Evolutionary conservation across 169 alveolate genomes (phyloP).

Genomic region (Plasmodium berghei): DNA sequence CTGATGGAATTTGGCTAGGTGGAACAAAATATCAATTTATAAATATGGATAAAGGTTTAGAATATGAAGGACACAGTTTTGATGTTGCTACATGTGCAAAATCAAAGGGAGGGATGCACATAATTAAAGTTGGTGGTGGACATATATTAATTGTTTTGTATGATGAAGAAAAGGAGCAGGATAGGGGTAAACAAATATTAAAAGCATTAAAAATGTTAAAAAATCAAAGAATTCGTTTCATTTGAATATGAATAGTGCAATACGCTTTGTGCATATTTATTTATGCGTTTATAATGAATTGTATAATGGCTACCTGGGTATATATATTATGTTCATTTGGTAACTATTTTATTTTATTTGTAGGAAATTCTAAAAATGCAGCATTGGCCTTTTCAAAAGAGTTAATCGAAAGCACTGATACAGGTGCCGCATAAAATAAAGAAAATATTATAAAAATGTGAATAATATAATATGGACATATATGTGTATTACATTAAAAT

Average conservation of each 20-base stretch:
- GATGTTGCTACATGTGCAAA: constrained; percentile 85
- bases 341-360: not conserved
- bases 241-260: not conserved
- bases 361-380: constrained; percentile 70
- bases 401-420: constrained; percentile 29
- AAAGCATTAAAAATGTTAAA: not conserved
- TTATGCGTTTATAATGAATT: not conserved
- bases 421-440: not conserved
- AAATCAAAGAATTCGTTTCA: not conserved
- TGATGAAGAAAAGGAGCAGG: constrained; percentile 86
- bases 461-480: not conserved
- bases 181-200: constrained; percentile 43
- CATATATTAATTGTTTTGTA: constrained; percentile 81
- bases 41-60: constrained; percentile 80
- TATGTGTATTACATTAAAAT: not conserved
- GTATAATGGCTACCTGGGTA: not conserved
- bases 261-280: not conserved
- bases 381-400: constrained; percentile 67
- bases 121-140: constrained; percentile 83
- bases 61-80: constrained; percentile 80
- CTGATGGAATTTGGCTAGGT: constrained; percentile 85
- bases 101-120: constrained; percentile 85
- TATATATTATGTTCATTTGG: not conserved
- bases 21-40: constrained; percentile 85
- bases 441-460: not conserved